Base-by-base conservation (phyloP, 2,329 filamentous ascomycete genomes). In the Cladosporium sp. region DNA sequence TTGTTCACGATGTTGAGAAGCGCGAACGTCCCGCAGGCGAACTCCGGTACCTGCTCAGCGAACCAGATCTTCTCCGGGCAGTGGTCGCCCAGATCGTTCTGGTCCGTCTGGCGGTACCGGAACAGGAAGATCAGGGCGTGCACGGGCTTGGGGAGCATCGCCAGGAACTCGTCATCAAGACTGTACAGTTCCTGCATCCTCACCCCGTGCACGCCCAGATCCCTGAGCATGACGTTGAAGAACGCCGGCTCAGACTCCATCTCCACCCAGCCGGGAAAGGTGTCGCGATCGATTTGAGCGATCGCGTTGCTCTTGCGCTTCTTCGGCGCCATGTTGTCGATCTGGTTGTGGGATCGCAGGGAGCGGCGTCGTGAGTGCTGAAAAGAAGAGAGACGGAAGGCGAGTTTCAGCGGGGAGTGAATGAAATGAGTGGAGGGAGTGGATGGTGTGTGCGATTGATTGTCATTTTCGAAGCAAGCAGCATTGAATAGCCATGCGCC, bases 1-100 rank as follows among this genome's bases (percentile, higher is more conserved):
- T 97, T 97, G 81, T 95, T 95, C 64, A 95, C 74, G 55, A 96
- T 95, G 63, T 97, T 97, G 61, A 96, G 79, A 59, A 97, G 76
- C 3, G 93, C 90, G 43, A 96, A 82, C n/a, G 89, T 93, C 16
- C 89, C 93, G 70, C 93, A 98, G 22, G 89, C 86, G 68, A 95
- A 95, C 52, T 81, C 78, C 0, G 83, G 85, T 1, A 87, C 89
- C 85, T 92, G 92, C 63, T 96, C 96, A 28, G 91, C 90, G 68
- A 96, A 97, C 92, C 93, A 98, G 14, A 97, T 75, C 31, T 82
- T 73, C 3, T 81, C 73, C 0, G 84, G 83, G 57, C 80, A 84
- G 56, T 67, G 74, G 3, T 54, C 55, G 56, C 79, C 74, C 52
- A 76, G 72, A 63, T 72, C 80, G 59, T 68, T 67, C 4, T 71